phyloP scores from a whole-genome alignment of 148 eudicot genomes.

The Chenopodium suecicum region DNA sequence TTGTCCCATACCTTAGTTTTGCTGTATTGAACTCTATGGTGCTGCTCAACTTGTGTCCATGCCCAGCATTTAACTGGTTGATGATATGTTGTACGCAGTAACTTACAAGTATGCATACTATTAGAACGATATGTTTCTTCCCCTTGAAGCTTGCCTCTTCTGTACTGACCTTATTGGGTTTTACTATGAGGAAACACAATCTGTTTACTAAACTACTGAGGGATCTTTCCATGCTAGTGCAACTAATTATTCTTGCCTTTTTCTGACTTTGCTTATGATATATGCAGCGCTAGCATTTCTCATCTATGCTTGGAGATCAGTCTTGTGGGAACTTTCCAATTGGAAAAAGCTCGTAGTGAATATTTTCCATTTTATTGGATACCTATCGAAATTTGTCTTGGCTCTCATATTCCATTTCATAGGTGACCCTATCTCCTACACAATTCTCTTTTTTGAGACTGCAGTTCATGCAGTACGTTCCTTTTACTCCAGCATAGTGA shows the following conservation, averaged over 20 bases:
- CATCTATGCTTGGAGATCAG: conserved; percentile 79
- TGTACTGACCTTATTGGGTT: neutral
- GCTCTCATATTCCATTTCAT: conserved; percentile 51
- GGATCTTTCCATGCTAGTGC: neutral
- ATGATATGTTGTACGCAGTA: neutral
- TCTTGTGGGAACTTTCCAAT: conserved; percentile 74
- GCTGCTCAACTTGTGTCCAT: neutral
- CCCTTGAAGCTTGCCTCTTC: neutral
- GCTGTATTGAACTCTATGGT: neutral
- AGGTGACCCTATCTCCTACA: conserved; percentile 57
- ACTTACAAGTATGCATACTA: neutral
- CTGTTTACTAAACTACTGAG: neutral
- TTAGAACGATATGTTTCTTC: neutral
- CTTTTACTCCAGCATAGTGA: conserved; percentile 56
- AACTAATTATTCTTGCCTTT: neutral
- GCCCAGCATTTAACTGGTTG: neutral
- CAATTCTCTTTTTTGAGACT: conserved; percentile 46
- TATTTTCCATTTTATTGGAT: conserved; percentile 37
- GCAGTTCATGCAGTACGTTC: conserved; percentile 49
- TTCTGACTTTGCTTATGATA: conserved; percentile 16
- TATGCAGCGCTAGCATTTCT: conserved; percentile 60
- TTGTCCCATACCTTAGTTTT: neutral
- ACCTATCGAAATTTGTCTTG: conserved; percentile 44
- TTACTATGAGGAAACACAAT: neutral
- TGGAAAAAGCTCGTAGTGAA: conserved; percentile 49